Conservation (phyloP, 129 eudicot genomes). For the Heracleum sosnowskyi region DNA sequence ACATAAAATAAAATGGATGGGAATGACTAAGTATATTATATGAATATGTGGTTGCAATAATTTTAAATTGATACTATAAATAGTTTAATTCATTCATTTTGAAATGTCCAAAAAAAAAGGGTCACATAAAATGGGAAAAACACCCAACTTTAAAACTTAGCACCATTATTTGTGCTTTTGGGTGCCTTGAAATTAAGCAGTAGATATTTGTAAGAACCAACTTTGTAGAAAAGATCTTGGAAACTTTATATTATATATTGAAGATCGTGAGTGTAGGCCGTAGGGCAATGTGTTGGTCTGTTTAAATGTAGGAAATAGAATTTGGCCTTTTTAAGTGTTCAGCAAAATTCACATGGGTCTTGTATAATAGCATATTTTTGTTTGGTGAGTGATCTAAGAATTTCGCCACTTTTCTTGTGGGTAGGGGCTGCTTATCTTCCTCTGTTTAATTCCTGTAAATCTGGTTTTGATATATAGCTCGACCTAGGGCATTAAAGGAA, state of each 20-base stretch:
- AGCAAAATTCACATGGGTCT: not conserved
- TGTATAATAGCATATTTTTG: not conserved
- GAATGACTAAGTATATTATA: too few species aligned
- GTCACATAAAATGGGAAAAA: too few species aligned
- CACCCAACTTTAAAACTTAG: too few species aligned
- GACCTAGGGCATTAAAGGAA: conserved; percentile 1
- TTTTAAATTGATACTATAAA: too few species aligned
- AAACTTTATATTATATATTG: too few species aligned
- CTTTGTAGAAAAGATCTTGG: not conserved
- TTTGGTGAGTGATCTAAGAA: not conserved
- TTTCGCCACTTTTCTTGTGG: not conserved
- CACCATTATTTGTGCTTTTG: too few species aligned
- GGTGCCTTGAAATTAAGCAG: too few species aligned
- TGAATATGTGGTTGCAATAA: too few species aligned
- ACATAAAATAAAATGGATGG: too few species aligned
- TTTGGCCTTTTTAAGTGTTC: conserved; percentile 11
- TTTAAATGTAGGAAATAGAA: conserved; percentile 2
- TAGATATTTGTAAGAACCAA: not conserved
- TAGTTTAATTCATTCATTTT: too few species aligned
- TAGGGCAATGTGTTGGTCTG: conserved; percentile 10
- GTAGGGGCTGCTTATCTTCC: not conserved
- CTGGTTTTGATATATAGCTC: not conserved
- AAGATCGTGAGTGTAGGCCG: not conserved
- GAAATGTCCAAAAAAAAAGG: too few species aligned
- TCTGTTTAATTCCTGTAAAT: not conserved